Evolutionary conservation across 129 eudicot species (phyloP).

Genomic region (Rutidosis leptorrhynchoides): DNA sequence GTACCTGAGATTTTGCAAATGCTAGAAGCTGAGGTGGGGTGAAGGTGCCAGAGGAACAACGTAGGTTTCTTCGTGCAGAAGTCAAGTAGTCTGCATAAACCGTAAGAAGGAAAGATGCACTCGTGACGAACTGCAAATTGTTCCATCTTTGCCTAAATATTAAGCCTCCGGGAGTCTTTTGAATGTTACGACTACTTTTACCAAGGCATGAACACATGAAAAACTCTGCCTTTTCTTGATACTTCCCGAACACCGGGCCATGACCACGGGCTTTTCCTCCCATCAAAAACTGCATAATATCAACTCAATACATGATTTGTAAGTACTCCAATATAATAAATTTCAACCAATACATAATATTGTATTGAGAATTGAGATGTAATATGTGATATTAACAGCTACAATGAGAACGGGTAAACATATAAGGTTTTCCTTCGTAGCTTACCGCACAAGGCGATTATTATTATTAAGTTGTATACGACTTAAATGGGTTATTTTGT

Average conservation of each 20-base stretch:
- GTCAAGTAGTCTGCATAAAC: constrained; percentile 59
- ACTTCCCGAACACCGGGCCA: constrained; percentile 45
- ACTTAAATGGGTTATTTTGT: too few relatives aligned
- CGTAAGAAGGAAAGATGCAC: constrained; percentile 56
- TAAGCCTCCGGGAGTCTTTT: constrained; percentile 56
- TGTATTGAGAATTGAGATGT: neutral
- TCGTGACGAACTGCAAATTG: constrained; percentile 70
- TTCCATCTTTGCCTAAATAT: constrained; percentile 61
- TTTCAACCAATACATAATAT: neutral
- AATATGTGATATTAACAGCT: too few relatives aligned
- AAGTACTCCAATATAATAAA: neutral
- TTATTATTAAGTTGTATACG: too few relatives aligned
- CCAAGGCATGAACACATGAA: constrained; percentile 53
- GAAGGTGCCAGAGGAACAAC: constrained; percentile 40
- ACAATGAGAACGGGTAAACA: too few relatives aligned
- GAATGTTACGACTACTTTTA: constrained; percentile 43
- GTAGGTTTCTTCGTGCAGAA: constrained; percentile 39
- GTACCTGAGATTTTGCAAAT: constrained; percentile 65
- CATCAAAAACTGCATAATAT: constrained; percentile 60
- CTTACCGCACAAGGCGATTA: too few relatives aligned
- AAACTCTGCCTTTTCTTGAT: constrained; percentile 45
- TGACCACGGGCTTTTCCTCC: constrained; percentile 57
- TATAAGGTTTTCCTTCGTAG: too few relatives aligned
- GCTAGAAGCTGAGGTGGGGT: constrained; percentile 48
- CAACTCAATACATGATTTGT: constrained; percentile 6